These are phyloP conservation scores for Erysimum cheiri DNA, from an alignment of 441 rosid species.

Conservation along the genomic window DNA sequence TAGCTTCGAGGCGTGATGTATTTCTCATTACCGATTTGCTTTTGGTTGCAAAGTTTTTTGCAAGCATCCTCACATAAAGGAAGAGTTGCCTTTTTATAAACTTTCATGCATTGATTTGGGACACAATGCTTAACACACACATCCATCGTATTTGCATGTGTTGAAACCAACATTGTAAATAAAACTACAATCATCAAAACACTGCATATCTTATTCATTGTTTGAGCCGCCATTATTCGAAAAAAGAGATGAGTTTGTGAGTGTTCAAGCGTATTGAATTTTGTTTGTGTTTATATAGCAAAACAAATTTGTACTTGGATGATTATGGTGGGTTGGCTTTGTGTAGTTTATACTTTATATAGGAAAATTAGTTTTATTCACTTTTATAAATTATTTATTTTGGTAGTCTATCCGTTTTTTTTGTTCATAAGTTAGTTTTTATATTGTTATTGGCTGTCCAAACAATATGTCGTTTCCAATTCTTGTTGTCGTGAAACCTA, in stretches of 20 bases:
- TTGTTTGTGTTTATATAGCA: neutral
- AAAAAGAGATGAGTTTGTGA: neutral
- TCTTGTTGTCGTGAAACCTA: too few relatives aligned
- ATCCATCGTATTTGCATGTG: neutral
- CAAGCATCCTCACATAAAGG: neutral
- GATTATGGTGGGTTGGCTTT: too few relatives aligned
- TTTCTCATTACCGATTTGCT: neutral
- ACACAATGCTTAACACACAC: constrained; percentile 8
- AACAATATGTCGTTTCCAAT: too few relatives aligned
- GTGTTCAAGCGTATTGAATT: neutral
- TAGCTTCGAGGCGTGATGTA: neutral
- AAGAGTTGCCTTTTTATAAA: neutral
- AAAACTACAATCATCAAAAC: too few relatives aligned
- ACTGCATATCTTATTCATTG: neutral
- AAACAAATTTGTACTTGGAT: neutral
- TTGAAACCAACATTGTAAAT: neutral
- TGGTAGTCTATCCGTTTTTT: too few relatives aligned
- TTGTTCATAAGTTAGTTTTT: too few relatives aligned
- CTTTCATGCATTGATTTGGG: constrained; percentile 6
- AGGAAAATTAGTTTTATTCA: too few relatives aligned
- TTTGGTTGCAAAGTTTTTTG: neutral
- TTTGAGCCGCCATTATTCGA: neutral
- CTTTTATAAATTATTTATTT: too few relatives aligned
- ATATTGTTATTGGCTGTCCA: too few relatives aligned
- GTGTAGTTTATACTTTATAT: too few relatives aligned